Conservation (phyloP, 2,329 filamentous ascomycete species). For the Venturia effusa region DNA sequence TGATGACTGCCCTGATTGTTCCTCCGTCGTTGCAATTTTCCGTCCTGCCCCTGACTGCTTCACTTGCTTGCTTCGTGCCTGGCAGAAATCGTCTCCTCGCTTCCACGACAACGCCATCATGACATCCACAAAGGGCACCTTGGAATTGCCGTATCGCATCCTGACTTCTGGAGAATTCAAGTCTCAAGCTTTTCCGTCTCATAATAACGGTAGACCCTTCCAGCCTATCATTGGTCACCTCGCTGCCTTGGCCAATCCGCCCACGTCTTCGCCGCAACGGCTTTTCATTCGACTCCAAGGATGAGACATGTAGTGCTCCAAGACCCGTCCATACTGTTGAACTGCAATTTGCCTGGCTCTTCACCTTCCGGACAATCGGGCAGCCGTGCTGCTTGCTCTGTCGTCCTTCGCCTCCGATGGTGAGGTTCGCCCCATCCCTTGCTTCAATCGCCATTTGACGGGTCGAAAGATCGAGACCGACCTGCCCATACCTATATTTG, state of each 20-base stretch:
- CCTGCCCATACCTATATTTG: not conserved
- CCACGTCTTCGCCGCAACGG: not conserved
- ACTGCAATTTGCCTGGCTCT: conserved; percentile 1
- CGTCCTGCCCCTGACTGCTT: not conserved
- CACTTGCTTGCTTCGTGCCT: not conserved
- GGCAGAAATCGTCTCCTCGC: not conserved
- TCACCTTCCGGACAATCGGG: not conserved
- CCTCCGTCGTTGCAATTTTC: not conserved
- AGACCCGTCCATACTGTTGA: not conserved
- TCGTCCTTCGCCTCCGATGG: conserved; percentile 1
- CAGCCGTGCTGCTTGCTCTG: not conserved
- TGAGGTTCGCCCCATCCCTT: not conserved
- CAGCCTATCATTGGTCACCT: not conserved
- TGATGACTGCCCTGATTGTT: not conserved
- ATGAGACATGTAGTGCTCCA: conserved; percentile 9
- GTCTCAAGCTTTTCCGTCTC: not conserved
- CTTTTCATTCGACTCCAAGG: conserved; percentile 4
- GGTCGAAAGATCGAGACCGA: not conserved
- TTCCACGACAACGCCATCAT: not conserved
- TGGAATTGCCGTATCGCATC: not conserved
- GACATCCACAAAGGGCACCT: not conserved
- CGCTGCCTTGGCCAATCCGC: not conserved
- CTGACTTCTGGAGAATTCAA: not conserved
- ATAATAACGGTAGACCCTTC: not conserved
- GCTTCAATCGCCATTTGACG: not conserved